Conservation (phyloP, 169 alveolate genomes). For the Ichthyophthirius multifiliis region DNA sequence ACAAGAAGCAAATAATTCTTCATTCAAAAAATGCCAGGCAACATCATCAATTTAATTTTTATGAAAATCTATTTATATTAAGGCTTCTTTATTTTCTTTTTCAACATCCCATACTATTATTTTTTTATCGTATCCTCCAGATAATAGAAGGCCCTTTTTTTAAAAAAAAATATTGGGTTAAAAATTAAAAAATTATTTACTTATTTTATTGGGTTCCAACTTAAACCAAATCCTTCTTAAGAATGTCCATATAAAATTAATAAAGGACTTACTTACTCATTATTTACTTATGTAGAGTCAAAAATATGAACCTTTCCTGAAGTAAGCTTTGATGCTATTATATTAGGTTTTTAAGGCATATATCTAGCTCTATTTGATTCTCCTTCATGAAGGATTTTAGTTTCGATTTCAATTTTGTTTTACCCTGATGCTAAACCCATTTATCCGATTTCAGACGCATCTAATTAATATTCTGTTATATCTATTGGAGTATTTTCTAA, state of each 20-base stretch:
- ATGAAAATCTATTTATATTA: constrained; percentile 62
- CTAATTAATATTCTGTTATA: constrained; percentile 22
- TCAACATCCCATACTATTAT: constrained; percentile 90
- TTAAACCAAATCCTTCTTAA: constrained; percentile 92
- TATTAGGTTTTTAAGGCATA: constrained; percentile 85
- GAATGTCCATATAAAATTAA: constrained; percentile 67
- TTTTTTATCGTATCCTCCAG: constrained; percentile 88
- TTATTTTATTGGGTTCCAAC: constrained; percentile 88
- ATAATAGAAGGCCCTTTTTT: constrained; percentile 67
- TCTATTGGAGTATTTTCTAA: not conserved
- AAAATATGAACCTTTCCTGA: constrained; percentile 87
- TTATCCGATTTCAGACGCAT: constrained; percentile 59
- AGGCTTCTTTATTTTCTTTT: constrained; percentile 42
- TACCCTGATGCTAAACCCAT: constrained; percentile 72
- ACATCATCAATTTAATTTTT: constrained; percentile 86
- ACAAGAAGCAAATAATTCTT: constrained; percentile 78
- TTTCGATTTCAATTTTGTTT: constrained; percentile 86
- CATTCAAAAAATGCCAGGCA: constrained; percentile 71
- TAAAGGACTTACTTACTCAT: constrained; percentile 71
- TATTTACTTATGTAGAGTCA: constrained; percentile 80
- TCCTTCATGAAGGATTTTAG: constrained; percentile 92
- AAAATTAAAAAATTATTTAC: too few relatives aligned
- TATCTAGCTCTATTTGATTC: constrained; percentile 91
- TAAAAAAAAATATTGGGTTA: too few relatives aligned
- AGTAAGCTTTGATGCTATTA: constrained; percentile 90